These are phyloP conservation scores for Andrographis paniculata DNA, from an alignment of 305 asterid genomes.

Conservation along the genomic window DNA sequence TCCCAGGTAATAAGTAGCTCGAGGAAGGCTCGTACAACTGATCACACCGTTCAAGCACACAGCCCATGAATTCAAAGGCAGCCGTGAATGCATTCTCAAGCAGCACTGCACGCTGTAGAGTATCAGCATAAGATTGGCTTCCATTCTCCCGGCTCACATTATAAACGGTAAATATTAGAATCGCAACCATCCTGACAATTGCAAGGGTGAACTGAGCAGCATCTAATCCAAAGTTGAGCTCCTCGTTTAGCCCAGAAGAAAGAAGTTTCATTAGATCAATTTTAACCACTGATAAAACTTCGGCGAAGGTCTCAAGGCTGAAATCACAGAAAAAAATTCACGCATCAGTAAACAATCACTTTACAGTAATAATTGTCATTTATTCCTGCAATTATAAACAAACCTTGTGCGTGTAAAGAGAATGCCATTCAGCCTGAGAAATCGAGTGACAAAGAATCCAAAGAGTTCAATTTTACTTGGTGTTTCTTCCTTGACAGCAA, in stretches of 20 bases:
- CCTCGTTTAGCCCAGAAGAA: conserved; percentile 61
- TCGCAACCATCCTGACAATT: conserved; percentile 61
- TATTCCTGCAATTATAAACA: conserved; percentile 16
- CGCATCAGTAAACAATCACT: conserved; percentile 21
- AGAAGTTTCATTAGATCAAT: conserved; percentile 62
- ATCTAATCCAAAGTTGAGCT: conserved; percentile 66
- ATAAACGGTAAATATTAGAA: conserved; percentile 76
- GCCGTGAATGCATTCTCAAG: conserved; percentile 83
- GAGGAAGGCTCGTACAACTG: conserved; percentile 67
- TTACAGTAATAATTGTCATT: conserved; percentile 4
- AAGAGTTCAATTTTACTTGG: conserved; percentile 33
- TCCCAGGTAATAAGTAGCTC: conserved; percentile 79
- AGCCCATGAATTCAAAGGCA: conserved; percentile 75
- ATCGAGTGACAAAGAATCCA: conserved; percentile 54
- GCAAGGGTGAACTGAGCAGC: conserved; percentile 63
- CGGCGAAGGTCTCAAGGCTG: conserved; percentile 86
- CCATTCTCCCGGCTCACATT: conserved; percentile 71
- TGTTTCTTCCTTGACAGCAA: conserved; percentile 36
- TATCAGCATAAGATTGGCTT: conserved; percentile 87
- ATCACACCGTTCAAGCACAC: conserved; percentile 62
- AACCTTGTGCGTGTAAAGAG: conserved; percentile 94
- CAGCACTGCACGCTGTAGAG: conserved; percentile 79
- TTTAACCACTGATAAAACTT: conserved; percentile 59
- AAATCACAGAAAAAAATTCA: conserved; percentile 19
- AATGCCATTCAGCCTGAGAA: conserved; percentile 80